Base-by-base conservation (phyloP, 768 basidiomycete species). In the Boletus sensibilis region DNA sequence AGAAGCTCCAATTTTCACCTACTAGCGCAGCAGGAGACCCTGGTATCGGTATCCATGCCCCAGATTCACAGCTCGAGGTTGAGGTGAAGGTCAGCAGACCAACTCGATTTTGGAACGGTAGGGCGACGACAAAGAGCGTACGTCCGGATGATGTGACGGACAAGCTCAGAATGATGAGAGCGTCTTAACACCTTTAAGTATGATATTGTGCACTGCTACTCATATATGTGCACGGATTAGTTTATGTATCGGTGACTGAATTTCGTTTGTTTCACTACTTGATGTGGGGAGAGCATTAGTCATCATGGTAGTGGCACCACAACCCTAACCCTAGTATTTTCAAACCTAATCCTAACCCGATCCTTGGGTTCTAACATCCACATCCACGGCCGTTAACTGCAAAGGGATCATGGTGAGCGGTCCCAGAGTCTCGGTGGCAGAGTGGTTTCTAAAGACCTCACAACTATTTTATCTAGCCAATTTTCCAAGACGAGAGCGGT, bases 401-500 rank as follows among this genome's bases (percentile, higher is more conserved):
- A 21, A 29, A 39, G 34, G 39, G 29, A 50, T 44, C 31, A 70
- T 70, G 68, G 68, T 69, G 44, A 59, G 68, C 12, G 25, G 21
- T 38, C 46, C 27, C 27, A n/a, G n/a, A n/a, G n/a, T 48, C 48
- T 31, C 43, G 23, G 5, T 39, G 21, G 31, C 18, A 33, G n/a
- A 34, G 14, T 42, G 25, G 23, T 34, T 46, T 46, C 31, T 25
- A 11, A 51, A 39, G 41, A 35, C 37, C 46, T 63, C 52, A 54
- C 46, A 25, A 53, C 34, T 12, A 38, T 35, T 37, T n/a, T 5
- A 2, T 42, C 31, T 57, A 89, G 87, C 83, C 85, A 45, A 83
- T 90, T 56, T 91, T 91, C 54, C 87, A 89, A 68, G 88, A 88
- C 62, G 69, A 63, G 58, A 82, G 79, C 64, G 85, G 84, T 38